Percentiles rank a stretch among this genome's conserved stretches.
Conservation (phyloP, 1,139 yeast genomes). For the Dujonia santamariae region DNA sequence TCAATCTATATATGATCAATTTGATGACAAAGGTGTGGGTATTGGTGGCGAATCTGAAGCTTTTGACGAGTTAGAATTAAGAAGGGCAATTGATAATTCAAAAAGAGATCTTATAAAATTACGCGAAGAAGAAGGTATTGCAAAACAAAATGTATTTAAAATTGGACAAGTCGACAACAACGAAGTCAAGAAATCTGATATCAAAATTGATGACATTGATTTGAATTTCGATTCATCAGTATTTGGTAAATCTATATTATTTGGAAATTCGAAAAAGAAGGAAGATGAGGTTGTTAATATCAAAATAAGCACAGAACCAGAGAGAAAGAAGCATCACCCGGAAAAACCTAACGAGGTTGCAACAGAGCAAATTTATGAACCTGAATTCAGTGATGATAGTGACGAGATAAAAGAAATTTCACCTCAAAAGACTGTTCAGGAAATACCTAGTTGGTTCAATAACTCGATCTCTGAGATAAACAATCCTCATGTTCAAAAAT, state of each 20-base stretch:
- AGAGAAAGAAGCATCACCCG: not conserved
- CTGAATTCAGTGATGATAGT: slow-evolving; percentile 10
- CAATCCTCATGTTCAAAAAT: slow-evolving; percentile 13
- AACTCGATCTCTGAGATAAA: slow-evolving; percentile 15
- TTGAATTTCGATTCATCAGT: not conserved
- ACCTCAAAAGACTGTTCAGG: slow-evolving; percentile 1
- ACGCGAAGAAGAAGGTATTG: slow-evolving; percentile 11
- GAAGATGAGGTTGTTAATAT: not conserved
- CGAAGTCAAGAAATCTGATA: not conserved
- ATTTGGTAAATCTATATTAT: not conserved
- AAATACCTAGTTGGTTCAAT: slow-evolving; percentile 29
- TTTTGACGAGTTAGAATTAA: slow-evolving; percentile 34
- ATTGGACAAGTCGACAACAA: not conserved
- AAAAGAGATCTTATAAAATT: slow-evolving; percentile 30
- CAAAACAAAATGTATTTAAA: slow-evolving; percentile 10
- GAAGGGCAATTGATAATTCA: slow-evolving; percentile 46
- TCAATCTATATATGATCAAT: slow-evolving; percentile 35
- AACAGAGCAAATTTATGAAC: not conserved
- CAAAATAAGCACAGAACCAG: not conserved
- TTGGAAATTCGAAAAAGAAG: not conserved
- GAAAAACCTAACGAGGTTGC: not conserved
- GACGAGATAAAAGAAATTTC: slow-evolving; percentile 2
- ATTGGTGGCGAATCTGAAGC: not conserved
- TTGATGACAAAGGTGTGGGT: slow-evolving; percentile 14
- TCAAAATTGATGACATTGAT: not conserved